These are phyloP conservation scores for Lactarius pseudohatsudake DNA, from an alignment of 768 basidiomycete species.

Conservation along the genomic window DNA sequence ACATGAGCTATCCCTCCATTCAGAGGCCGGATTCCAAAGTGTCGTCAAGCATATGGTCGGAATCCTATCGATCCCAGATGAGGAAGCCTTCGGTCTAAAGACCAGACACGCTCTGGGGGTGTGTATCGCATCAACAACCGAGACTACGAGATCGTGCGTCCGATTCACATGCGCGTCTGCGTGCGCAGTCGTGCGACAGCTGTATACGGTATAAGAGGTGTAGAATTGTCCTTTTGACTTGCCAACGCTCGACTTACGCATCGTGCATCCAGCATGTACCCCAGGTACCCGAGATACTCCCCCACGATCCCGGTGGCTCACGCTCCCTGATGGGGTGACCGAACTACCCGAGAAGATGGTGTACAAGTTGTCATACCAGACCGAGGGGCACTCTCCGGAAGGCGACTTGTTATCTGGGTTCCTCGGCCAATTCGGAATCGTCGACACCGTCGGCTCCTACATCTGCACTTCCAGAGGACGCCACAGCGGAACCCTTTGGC, in stretches of 20 bases:
- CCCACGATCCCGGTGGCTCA: background rate
- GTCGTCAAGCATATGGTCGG: slow-evolving; percentile 1
- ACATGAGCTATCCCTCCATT: background rate
- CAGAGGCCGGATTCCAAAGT: background rate
- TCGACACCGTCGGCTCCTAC: too few species aligned
- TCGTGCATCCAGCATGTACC: background rate
- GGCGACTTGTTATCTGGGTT: too few species aligned
- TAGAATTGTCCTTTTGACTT: background rate
- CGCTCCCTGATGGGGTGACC: background rate
- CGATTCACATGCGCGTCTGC: background rate
- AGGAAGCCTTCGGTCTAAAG: background rate
- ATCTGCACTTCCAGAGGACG: too few species aligned
- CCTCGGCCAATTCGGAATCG: too few species aligned
- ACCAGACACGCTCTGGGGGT: background rate
- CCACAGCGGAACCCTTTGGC: too few species aligned
- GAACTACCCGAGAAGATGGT: too few species aligned
- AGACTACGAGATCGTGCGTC: background rate
- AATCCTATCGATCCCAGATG: background rate
- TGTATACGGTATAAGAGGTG: background rate
- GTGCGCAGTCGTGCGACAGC: background rate
- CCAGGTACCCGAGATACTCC: background rate
- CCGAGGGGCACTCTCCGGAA: too few species aligned
- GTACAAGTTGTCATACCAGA: too few species aligned
- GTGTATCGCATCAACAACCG: background rate
- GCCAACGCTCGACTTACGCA: background rate